These are phyloP conservation scores for Emergomyces orientalis DNA, from an alignment of 2,329 filamentous ascomycete species.

Conservation along the genomic window DNA sequence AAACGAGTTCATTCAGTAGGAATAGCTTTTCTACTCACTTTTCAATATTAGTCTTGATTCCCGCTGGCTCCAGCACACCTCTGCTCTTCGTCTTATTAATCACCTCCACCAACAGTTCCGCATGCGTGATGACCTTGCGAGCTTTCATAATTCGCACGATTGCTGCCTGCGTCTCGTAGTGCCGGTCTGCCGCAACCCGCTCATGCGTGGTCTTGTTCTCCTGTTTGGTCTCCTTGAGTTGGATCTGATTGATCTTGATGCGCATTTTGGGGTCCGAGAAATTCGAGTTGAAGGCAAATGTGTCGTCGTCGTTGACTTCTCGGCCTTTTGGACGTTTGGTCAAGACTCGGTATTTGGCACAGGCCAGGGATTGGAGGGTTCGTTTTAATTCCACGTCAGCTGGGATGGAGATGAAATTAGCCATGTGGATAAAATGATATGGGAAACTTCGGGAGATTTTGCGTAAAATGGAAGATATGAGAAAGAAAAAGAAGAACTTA, in stretches of 20 bases:
- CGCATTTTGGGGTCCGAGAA: conserved; percentile 78
- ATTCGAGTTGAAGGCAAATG: conserved; percentile 67
- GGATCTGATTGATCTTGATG: conserved; percentile 98
- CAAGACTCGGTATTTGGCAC: conserved; percentile 76
- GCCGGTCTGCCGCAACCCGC: conserved; percentile 75
- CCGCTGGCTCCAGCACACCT: conserved; percentile 71
- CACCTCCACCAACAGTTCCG: conserved; percentile 82
- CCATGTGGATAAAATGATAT: neutral
- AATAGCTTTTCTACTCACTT: conserved; percentile 48
- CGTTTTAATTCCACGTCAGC: conserved; percentile 70
- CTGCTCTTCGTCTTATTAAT: conserved; percentile 82
- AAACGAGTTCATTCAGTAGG: neutral
- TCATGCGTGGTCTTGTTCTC: conserved; percentile 94
- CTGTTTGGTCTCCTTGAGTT: conserved; percentile 88
- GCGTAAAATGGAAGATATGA: neutral
- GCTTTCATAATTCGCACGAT: conserved; percentile 97
- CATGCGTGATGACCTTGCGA: conserved; percentile 74
- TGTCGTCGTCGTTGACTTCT: conserved; percentile 69
- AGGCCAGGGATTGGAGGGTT: conserved; percentile 90
- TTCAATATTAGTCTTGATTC: conserved; percentile 97
- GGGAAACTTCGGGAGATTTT: neutral
- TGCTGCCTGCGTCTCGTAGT: conserved; percentile 94
- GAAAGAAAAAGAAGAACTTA: conserved; percentile 30
- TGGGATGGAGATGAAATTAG: conserved; percentile 21
- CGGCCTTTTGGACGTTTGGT: conserved; percentile 75